Conservation (phyloP, 2,329 filamentous ascomycete genomes). For the Ceratocystis papillata region DNA sequence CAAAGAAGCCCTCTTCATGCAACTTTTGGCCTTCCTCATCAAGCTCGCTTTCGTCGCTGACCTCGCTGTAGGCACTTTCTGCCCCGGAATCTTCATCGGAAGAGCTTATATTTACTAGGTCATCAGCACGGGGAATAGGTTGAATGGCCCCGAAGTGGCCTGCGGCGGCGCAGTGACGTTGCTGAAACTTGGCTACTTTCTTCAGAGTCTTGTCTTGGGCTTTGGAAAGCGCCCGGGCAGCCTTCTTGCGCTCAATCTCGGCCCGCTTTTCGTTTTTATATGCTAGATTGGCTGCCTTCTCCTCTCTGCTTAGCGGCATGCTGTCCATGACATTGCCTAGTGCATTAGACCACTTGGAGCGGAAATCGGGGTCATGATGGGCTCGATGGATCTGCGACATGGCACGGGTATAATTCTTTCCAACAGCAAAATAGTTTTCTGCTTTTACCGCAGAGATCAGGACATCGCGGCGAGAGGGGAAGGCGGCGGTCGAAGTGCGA, state of each 20-base stretch:
- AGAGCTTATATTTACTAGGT: background rate
- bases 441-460: background rate
- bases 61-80: background rate
- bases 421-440: constrained; percentile 8
- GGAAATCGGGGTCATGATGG: constrained; percentile 5
- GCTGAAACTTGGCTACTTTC: background rate
- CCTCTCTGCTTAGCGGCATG: constrained; percentile 4
- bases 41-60: constrained; percentile 9
- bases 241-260: background rate
- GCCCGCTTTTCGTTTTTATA: background rate
- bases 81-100: background rate
- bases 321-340: constrained; percentile 12
- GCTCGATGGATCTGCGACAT: constrained; percentile 10
- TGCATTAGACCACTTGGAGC: constrained; percentile 2
- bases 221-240: background rate
- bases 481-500: background rate
- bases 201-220: background rate
- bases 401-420: background rate
- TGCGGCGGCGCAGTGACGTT: background rate
- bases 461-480: background rate
- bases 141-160: background rate
- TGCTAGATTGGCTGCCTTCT: background rate
- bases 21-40: constrained; percentile 2
- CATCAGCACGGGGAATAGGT: background rate
- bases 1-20: constrained; percentile 9